These are phyloP conservation scores for Nicotiana otophora DNA, from an alignment of 257 asterid genomes.

Conservation along the genomic window DNA sequence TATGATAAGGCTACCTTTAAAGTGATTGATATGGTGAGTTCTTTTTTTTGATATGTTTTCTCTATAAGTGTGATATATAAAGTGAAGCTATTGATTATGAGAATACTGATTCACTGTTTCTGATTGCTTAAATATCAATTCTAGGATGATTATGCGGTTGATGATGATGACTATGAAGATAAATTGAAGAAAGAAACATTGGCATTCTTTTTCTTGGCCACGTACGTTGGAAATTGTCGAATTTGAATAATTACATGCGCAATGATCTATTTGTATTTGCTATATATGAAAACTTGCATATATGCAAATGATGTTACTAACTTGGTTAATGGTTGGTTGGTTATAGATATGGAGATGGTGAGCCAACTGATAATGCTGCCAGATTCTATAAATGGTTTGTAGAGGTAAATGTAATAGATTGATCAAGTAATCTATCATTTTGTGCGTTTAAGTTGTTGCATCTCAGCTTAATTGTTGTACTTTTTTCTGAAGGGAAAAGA, in stretches of 20 bases:
- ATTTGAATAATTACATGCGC: background rate
- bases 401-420: constrained; percentile 49
- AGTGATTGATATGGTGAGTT: constrained; percentile 72
- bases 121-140: constrained; percentile 13
- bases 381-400: constrained; percentile 92
- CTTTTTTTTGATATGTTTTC: background rate
- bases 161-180: constrained; percentile 88
- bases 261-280: background rate
- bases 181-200: constrained; percentile 75
- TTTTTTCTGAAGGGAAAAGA: constrained; percentile 60
- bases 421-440: background rate
- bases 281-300: background rate
- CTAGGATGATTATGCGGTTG: constrained; percentile 97
- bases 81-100: background rate
- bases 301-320: constrained; percentile 10
- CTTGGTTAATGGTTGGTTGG: constrained; percentile 47
- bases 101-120: constrained; percentile 10
- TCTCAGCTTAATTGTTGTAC: constrained; percentile 12
- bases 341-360: constrained; percentile 97
- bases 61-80: background rate
- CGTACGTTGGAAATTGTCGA: constrained; percentile 45
- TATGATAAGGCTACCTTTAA: constrained; percentile 72
- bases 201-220: constrained; percentile 87
- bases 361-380: constrained; percentile 99
- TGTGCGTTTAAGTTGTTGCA: background rate